Base-by-base conservation (phyloP, 768 basidiomycete genomes). In the Leucocoprinus birnbaumii region DNA sequence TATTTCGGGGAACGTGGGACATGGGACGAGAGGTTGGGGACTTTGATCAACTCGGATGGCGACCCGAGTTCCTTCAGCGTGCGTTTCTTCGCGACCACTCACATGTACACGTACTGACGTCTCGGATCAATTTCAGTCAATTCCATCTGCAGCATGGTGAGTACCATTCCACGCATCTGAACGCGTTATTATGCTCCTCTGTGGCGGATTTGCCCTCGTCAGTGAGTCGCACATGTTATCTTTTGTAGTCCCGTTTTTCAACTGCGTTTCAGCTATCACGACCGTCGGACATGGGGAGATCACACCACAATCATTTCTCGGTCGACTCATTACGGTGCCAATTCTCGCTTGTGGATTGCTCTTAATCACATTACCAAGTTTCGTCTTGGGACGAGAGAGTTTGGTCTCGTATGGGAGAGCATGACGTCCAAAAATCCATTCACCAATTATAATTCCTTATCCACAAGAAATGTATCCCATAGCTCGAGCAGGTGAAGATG, bases 221-320 rank as follows among this genome's bases (percentile, higher is more conserved):
- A 91, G 89, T 89, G 63, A 73, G 87, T 86, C 26, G 35, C n/a
- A 41, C 31, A 8, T 31, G 24, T 25, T 48, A 26, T 8, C 7
- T 41, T 37, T 5, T 35, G 26, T 7, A 37, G 14, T 11, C 47
- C 45, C 35, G 13, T 26, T 48, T 8, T 10, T 22, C 49, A 58
- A 1, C 60, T 35, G n/a, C 48, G 37, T 38, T n/a, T 14, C 56
- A 89, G 87, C 93, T 0, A 94, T 94, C 58, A 89, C 88, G 2
- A 94, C 93, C 0, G 90, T 93, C 1, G 91, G 94, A 11, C 96
- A 94, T 61, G 94, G 94, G 35, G 94, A 96, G 68, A 91, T 94
- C 51, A 91, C 90, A 0, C 94, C 94, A 0, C 82, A 89, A 11
- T 91, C 91, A 1, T 85, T 89, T 68, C 75, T 95, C n/a, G 94